These are phyloP conservation scores for Phalaenopsis hybrid DNA, from an alignment of 116 monocot species.

Conservation along the genomic window DNA sequence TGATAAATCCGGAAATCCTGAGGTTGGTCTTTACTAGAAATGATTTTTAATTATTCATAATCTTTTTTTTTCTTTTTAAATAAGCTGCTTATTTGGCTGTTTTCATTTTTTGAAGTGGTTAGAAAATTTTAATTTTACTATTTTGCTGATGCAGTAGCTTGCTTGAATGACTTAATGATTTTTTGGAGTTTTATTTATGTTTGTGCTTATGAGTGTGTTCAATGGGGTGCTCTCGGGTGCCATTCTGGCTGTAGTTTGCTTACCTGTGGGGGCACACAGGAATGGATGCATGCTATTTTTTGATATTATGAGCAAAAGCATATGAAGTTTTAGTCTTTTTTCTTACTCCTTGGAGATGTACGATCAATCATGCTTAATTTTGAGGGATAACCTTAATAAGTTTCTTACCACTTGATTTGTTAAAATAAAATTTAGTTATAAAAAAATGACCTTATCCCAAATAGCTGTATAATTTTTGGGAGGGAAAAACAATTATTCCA, in stretches of 20 bases:
- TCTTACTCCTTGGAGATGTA: too few relatives aligned
- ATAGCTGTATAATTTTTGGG: too few relatives aligned
- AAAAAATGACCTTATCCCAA: too few relatives aligned
- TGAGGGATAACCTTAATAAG: neutral
- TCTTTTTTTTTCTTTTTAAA: neutral
- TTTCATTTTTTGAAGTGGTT: neutral
- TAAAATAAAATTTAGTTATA: too few relatives aligned
- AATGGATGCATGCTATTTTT: neutral
- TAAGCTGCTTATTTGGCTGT: neutral
- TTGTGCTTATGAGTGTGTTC: neutral
- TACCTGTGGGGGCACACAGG: neutral
- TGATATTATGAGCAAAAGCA: neutral
- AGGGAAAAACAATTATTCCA: too few relatives aligned
- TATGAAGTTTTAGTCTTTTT: too few relatives aligned
- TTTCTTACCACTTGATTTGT: neutral
- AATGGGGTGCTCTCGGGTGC: too few relatives aligned
- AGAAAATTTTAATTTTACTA: neutral
- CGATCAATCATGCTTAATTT: too few relatives aligned
- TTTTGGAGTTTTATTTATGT: neutral
- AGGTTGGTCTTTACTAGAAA: conserved; percentile 28
- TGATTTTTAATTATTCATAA: neutral
- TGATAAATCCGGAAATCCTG: conserved; percentile 46
- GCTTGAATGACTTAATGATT: neutral
- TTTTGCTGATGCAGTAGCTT: neutral
- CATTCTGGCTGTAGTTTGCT: too few relatives aligned